These are phyloP conservation scores for Colletotrichum filicis DNA, from an alignment of 2,329 filamentous ascomycete species.

Conservation along the genomic window DNA sequence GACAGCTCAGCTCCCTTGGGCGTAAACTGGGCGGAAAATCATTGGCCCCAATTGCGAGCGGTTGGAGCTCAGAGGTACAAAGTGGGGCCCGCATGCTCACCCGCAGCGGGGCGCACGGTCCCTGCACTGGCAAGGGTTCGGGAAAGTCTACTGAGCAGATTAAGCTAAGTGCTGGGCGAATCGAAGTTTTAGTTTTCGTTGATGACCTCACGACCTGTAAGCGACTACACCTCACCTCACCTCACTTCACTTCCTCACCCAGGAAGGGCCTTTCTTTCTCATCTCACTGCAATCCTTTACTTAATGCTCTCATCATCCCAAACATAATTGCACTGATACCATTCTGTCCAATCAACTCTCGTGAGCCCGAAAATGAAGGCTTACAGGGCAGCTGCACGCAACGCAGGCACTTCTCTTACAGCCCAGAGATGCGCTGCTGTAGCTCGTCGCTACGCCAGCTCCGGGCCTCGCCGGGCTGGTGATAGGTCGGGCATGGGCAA, in stretches of 20 bases:
- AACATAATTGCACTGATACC: neutral
- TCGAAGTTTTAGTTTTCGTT: conserved; percentile 34
- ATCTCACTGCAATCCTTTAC: neutral
- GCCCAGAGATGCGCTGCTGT: conserved; percentile 25
- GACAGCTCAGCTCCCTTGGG: conserved; percentile 15
- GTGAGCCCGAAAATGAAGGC: conserved; percentile 23
- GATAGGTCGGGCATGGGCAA: conserved; percentile 9
- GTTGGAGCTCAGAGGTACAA: neutral
- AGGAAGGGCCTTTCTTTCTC: neutral
- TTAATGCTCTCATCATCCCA: conserved; percentile 7
- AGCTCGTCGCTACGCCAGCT: conserved; percentile 27
- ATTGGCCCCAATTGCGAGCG: conserved; percentile 26
- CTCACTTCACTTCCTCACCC: neutral
- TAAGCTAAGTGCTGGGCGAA: conserved; percentile 31
- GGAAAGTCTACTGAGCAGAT: conserved; percentile 17
- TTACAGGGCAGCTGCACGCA: conserved; percentile 18
- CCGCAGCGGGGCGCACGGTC: conserved; percentile 32
- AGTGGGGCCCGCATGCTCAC: conserved; percentile 17
- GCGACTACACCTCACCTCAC: conserved; percentile 20
- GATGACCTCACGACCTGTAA: conserved; percentile 37
- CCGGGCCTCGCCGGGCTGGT: conserved; percentile 2
- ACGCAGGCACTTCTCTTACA: conserved; percentile 29
- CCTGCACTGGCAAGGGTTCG: conserved; percentile 19
- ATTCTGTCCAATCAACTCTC: neutral
- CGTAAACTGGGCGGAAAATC: conserved; percentile 33